Conservation (phyloP, 2,329 filamentous ascomycete genomes). For the Microdochium trichocladiopsis region DNA sequence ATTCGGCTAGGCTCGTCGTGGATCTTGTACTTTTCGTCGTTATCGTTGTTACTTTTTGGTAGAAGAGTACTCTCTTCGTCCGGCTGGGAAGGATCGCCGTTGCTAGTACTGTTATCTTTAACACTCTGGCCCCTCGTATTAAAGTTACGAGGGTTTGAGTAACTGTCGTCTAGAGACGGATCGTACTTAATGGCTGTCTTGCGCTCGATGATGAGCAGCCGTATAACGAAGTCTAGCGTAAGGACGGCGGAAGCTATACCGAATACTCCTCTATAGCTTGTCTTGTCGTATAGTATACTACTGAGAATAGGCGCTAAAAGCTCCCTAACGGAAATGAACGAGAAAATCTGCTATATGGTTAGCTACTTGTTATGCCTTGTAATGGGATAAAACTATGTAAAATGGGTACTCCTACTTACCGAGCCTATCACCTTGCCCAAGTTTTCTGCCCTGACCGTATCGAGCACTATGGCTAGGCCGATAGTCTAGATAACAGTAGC, state of each 20-base stretch:
- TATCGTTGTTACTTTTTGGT: constrained; percentile 21
- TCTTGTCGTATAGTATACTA: constrained; percentile 51
- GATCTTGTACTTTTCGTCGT: constrained; percentile 31
- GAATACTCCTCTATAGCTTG: constrained; percentile 53
- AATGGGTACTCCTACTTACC: too few species aligned
- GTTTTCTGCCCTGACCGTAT: constrained; percentile 46
- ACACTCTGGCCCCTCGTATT: constrained; percentile 10
- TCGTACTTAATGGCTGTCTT: constrained; percentile 43
- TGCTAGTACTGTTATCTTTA: constrained; percentile 6
- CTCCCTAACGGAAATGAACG: constrained; percentile 49
- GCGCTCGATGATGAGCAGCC: constrained; percentile 56
- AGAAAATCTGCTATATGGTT: constrained; percentile 37
- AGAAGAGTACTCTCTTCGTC: constrained; percentile 31
- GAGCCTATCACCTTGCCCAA: constrained; percentile 56
- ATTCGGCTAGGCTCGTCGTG: constrained; percentile 27
- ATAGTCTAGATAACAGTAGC: constrained; percentile 49
- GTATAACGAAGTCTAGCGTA: constrained; percentile 50
- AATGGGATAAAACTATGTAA: too few species aligned
- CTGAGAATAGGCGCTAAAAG: constrained; percentile 51
- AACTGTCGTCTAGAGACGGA: constrained; percentile 10
- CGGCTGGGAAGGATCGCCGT: constrained; percentile 12
- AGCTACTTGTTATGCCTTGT: too few species aligned
- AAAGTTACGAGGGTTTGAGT: constrained; percentile 8
- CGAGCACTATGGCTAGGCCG: constrained; percentile 47
- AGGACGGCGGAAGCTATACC: constrained; percentile 46